Conservation (phyloP, 169 alveolate species). For the Plasmodium billcollinsi region DNA sequence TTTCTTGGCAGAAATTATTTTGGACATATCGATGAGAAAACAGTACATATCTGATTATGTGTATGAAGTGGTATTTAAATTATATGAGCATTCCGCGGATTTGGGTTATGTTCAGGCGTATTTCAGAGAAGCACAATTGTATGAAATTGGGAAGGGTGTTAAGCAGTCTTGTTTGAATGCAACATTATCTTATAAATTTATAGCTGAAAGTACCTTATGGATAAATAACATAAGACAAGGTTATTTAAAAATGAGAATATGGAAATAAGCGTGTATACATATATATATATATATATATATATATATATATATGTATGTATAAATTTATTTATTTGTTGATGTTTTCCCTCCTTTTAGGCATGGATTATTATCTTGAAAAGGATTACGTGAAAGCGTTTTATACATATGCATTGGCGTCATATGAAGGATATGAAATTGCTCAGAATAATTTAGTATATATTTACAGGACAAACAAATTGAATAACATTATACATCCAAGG, state of each 20-base stretch:
- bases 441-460: conserved; percentile 77
- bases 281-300: not conserved
- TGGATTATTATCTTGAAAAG: conserved; percentile 70
- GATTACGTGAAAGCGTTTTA: conserved; percentile 77
- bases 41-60: conserved; percentile 36
- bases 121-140: conserved; percentile 73
- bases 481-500: conserved; percentile 12
- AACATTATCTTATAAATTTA: conserved; percentile 63
- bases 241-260: not conserved
- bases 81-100: conserved; percentile 75
- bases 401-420: conserved; percentile 79
- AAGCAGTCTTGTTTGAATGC: conserved; percentile 68
- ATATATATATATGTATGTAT: not conserved
- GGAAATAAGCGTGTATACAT: not conserved
- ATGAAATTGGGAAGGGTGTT: conserved; percentile 76
- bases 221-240: conserved; percentile 61
- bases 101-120: conserved; percentile 76
- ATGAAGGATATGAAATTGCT: conserved; percentile 82
- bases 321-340: not conserved
- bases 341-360: conserved; percentile 3
- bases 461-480: conserved; percentile 39
- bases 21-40: conserved; percentile 43
- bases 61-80: conserved; percentile 46
- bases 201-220: conserved; percentile 73
- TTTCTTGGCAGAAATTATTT: conserved; percentile 72